Evolutionary conservation across 768 basidiomycete species (phyloP), one percentile per base, ranked within the genome.

Genomic region (Psilocybe subaeruginosa): DNA sequence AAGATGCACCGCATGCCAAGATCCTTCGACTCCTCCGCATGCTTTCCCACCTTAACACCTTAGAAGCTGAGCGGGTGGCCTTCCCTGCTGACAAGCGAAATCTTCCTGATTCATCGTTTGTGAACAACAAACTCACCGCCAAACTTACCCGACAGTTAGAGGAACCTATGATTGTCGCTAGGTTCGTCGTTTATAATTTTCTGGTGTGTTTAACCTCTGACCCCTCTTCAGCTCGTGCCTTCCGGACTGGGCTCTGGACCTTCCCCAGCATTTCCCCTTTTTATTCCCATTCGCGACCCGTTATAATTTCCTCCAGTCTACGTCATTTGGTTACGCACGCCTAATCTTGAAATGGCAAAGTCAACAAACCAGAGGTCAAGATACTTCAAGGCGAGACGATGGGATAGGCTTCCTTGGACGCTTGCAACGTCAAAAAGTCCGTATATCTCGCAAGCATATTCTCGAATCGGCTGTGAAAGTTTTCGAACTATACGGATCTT

Each of bases 81-180:
- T 81, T 84, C 48, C 74, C 77, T 14, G 76, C 77, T 7, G 81
- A 85, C 59, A 85, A 80, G 59, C 82, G 85, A 43, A 82, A 80
- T 62, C 78, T 97, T 16, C 78, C 88, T 2, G 93, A 95, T 64
- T 85, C 92, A 0, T 85, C 92, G 0, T 99, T 99, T 72, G 86
- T 99, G 63, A 99, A 99, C 73, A 98, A 97, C 78, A 99, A 99
- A 74, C 78, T 99, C 29, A 95, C 95, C 1, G 97, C 97, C 8
- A 99, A 99, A 75, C 83, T 99, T n/a, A 95, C 94, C 11, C 85
- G 97, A 37, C 97, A 99, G 72, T 74, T 99, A 46, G 97, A 99
- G 68, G 97, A 99, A 71, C 93, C 95, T 0, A 97, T 99, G 95
- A 97, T 99, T 64, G 95, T 99, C 47, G 97, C 97, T 1, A 96